These are phyloP conservation scores for Agaricus subrufescens DNA, from an alignment of 768 basidiomycete genomes.

Conservation along the genomic window DNA sequence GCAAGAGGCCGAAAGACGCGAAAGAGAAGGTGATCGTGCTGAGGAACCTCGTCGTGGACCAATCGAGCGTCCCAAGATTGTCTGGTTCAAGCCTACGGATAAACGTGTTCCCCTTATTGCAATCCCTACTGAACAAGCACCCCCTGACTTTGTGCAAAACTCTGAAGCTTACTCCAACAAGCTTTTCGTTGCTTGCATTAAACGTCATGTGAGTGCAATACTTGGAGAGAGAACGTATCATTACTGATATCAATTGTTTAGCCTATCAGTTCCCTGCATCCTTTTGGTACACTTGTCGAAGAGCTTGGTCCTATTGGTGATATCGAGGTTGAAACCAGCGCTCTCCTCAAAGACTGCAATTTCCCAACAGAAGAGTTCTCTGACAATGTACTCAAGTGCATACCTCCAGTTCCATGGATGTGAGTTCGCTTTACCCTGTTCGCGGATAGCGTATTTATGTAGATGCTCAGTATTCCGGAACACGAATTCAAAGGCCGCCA, in stretches of 20 bases:
- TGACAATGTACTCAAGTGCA: conserved; percentile 90
- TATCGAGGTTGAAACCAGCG: conserved; percentile 96
- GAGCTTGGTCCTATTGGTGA: conserved; percentile 99
- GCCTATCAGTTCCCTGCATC: conserved; percentile 96
- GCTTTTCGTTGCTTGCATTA: conserved; percentile 97
- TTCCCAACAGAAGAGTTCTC: conserved; percentile 98
- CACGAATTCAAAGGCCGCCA: conserved; percentile 83
- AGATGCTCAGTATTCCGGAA: conserved; percentile 69
- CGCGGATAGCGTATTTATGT: conserved; percentile 11
- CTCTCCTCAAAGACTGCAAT: conserved; percentile 96
- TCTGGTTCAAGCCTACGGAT: conserved; percentile 99
- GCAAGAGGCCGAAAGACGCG: conserved; percentile 95
- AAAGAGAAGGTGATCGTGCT: conserved; percentile 90
- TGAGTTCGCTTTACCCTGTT: conserved; percentile 32
- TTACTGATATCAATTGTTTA: conserved; percentile 25
- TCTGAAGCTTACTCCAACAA: conserved; percentile 87
- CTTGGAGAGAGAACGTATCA: neutral
- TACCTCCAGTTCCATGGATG: conserved; percentile 95
- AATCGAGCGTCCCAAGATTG: conserved; percentile 94
- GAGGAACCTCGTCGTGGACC: conserved; percentile 76
- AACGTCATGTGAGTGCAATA: conserved; percentile 75
- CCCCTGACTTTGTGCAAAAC: conserved; percentile 92
- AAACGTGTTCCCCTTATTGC: conserved; percentile 98
- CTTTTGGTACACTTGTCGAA: conserved; percentile 96
- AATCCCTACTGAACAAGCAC: conserved; percentile 98